These are phyloP conservation scores for Ballota nigra DNA, from an alignment of 257 asterid genomes.

Conservation along the genomic window DNA sequence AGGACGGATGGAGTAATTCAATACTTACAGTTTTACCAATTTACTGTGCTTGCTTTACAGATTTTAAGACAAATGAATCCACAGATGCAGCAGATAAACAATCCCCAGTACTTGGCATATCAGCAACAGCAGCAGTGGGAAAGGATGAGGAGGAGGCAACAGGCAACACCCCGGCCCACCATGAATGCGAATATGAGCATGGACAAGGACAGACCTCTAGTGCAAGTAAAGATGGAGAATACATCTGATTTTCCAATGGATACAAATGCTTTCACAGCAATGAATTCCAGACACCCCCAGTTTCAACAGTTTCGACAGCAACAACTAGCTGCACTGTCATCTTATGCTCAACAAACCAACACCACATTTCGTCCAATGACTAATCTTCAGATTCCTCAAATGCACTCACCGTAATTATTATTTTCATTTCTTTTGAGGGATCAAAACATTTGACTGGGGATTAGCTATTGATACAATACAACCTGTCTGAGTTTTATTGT, in stretches of 20 bases:
- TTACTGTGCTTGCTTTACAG: conserved; percentile 36
- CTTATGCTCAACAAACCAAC: conserved; percentile 76
- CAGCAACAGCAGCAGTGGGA: conserved; percentile 89
- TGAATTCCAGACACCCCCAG: conserved; percentile 63
- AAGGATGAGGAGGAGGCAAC: conserved; percentile 76
- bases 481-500: conserved; percentile 12
- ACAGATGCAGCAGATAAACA: conserved; percentile 72
- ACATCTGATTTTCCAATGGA: conserved; percentile 74
- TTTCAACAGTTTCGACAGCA: conserved; percentile 63
- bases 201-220: conserved; percentile 80
- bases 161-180: conserved; percentile 64
- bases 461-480: background rate
- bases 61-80: conserved; percentile 72
- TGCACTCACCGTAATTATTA: conserved; percentile 63
- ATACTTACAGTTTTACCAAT: background rate
- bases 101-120: conserved; percentile 54
- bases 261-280: conserved; percentile 49
- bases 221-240: conserved; percentile 89
- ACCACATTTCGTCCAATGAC: conserved; percentile 62
- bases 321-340: conserved; percentile 67
- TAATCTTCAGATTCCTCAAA: conserved; percentile 71
- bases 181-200: conserved; percentile 47
- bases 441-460: background rate
- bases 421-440: background rate
- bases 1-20: no score